phyloP scores from a whole-genome alignment of 441 rosid genomes.

The Breynia disticha region DNA sequence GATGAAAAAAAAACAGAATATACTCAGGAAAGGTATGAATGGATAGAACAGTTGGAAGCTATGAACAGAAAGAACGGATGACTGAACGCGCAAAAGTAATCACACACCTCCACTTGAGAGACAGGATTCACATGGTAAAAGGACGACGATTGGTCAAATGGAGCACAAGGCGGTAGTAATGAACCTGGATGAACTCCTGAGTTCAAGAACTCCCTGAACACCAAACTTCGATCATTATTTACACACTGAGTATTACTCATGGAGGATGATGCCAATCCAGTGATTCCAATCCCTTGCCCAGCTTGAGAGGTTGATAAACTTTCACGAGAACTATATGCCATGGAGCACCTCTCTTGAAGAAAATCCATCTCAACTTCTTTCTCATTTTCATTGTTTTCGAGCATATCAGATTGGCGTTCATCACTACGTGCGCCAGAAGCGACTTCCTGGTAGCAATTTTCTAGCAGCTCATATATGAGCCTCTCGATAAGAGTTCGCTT shows the following conservation, averaged over 20 bases:
- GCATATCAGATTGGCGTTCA: constrained; percentile 34
- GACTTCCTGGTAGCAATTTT: constrained; percentile 24
- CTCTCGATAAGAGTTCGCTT: constrained; percentile 53
- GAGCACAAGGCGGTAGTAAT: constrained; percentile 52
- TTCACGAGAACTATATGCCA: constrained; percentile 33
- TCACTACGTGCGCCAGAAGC: constrained; percentile 28
- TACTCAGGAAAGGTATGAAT: not conserved
- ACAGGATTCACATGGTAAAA: constrained; percentile 45
- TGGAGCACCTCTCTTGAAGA: constrained; percentile 32
- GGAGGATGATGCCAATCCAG: constrained; percentile 53
- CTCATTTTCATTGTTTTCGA: constrained; percentile 24
- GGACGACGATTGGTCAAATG: constrained; percentile 48
- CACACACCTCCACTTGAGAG: constrained; percentile 55
- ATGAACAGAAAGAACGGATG: constrained; percentile 5
- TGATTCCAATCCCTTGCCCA: constrained; percentile 60
- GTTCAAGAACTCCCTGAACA: constrained; percentile 72
- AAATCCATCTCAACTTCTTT: constrained; percentile 32
- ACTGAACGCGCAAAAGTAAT: constrained; percentile 7
- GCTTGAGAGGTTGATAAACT: constrained; percentile 35
- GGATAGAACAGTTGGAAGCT: too few species aligned
- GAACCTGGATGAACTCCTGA: constrained; percentile 62
- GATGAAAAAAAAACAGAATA: constrained; percentile 22
- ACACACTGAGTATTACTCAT: constrained; percentile 43
- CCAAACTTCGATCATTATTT: constrained; percentile 61
- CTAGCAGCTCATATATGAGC: constrained; percentile 43